These are phyloP conservation scores for Exophiala viscosa DNA, from an alignment of 2,329 filamentous ascomycete species.

Conservation along the genomic window DNA sequence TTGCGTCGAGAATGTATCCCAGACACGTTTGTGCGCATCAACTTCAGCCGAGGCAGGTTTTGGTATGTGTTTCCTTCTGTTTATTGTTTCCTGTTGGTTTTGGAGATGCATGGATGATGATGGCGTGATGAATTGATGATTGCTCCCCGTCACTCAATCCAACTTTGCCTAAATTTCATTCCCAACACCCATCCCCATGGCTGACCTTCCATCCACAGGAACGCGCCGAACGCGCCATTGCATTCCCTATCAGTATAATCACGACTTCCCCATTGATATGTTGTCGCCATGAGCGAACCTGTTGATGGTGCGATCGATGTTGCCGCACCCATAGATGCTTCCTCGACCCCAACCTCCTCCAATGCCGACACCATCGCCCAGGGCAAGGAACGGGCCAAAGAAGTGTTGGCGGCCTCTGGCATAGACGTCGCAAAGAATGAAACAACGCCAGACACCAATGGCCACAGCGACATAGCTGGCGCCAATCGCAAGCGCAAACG, in stretches of 20 bases:
- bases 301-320: conserved; percentile 21
- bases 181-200: conserved; percentile 8
- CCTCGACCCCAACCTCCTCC: conserved; percentile 9
- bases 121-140: conserved; percentile 1
- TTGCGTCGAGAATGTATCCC: conserved; percentile 15
- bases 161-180: conserved; percentile 7
- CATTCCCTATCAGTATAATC: not conserved
- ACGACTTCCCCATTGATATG: conserved; percentile 13
- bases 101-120: not conserved
- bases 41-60: conserved; percentile 14
- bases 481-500: conserved; percentile 44
- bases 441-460: conserved; percentile 32
- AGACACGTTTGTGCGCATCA: conserved; percentile 22
- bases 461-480: conserved; percentile 28
- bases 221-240: conserved; percentile 15
- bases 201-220: conserved; percentile 17
- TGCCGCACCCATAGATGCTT: conserved; percentile 14
- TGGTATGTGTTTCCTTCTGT: conserved; percentile 20
- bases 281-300: conserved; percentile 22
- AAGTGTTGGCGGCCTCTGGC: conserved; percentile 54
- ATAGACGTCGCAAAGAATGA: conserved; percentile 32
- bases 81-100: not conserved
- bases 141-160: conserved; percentile 3
- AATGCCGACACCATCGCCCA: conserved; percentile 49
- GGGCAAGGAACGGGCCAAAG: conserved; percentile 59